These are phyloP conservation scores for Dothidotthia symphoricarpi DNA, from an alignment of 2,329 filamentous ascomycete genomes.

Conservation along the genomic window DNA sequence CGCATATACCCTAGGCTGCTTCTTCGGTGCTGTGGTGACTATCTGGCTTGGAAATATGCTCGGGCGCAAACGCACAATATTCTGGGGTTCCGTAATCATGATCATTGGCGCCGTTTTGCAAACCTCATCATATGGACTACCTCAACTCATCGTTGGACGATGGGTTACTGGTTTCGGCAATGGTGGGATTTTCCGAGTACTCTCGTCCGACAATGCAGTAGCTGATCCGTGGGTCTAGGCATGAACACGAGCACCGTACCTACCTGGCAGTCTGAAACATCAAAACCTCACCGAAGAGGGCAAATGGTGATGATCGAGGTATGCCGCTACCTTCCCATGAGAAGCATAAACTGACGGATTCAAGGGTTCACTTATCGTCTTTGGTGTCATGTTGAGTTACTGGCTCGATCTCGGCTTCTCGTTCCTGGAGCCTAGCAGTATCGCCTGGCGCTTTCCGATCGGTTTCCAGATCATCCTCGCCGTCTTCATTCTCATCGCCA, in stretches of 20 bases:
- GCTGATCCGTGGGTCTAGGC: constrained; percentile 6
- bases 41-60: constrained; percentile 58
- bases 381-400: constrained; percentile 47
- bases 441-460: constrained; percentile 52
- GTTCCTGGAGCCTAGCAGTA: constrained; percentile 47
- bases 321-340: not conserved
- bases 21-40: constrained; percentile 45
- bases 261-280: constrained; percentile 50
- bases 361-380: constrained; percentile 48
- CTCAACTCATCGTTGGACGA: constrained; percentile 49
- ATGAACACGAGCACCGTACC: constrained; percentile 41
- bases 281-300: constrained; percentile 47
- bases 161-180: constrained; percentile 52
- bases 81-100: constrained; percentile 60
- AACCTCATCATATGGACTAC: constrained; percentile 49
- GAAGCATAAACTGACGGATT: constrained; percentile 27
- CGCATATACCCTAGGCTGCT: constrained; percentile 45
- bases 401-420: constrained; percentile 48
- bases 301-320: constrained; percentile 51
- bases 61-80: constrained; percentile 57
- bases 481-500: constrained; percentile 53
- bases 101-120: constrained; percentile 61
- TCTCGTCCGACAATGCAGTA: too few relatives aligned
- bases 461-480: constrained; percentile 59
- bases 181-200: constrained; percentile 36